A percentile compares a stretch with the other conserved stretches of the same genome.
Conservation (phyloP, 1,139 yeast genomes). For the Blastobotrys serpentis region DNA sequence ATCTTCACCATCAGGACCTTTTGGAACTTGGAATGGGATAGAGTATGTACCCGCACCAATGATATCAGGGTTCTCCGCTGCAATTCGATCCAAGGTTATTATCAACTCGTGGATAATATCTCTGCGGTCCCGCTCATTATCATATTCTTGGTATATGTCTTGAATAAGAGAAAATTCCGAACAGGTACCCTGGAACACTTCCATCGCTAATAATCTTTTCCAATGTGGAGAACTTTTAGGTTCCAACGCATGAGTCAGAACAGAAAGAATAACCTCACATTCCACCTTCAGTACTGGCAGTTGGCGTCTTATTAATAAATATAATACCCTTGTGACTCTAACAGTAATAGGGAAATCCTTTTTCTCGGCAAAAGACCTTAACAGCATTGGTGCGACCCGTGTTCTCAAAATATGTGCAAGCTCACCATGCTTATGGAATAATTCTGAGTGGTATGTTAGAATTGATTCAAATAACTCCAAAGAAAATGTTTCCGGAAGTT, state of each 20-base stretch:
- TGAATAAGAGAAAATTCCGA: constrained; percentile 54
- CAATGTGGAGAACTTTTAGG: constrained; percentile 56
- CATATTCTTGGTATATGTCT: constrained; percentile 61
- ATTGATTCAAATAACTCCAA: constrained; percentile 79
- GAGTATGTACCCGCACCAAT: constrained; percentile 31
- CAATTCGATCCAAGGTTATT: constrained; percentile 40
- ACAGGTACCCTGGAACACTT: constrained; percentile 62
- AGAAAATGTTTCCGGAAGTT: constrained; percentile 65
- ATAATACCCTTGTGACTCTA: constrained; percentile 70
- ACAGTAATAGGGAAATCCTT: constrained; percentile 66
- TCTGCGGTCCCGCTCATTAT: constrained; percentile 55
- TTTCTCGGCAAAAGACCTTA: constrained; percentile 62
- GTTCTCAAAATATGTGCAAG: constrained; percentile 63
- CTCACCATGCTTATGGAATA: constrained; percentile 62
- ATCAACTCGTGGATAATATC: constrained; percentile 62
- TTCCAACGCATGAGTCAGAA: constrained; percentile 64
- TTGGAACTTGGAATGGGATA: constrained; percentile 21
- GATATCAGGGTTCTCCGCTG: constrained; percentile 29
- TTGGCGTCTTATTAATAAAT: constrained; percentile 59
- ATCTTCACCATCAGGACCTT: constrained; percentile 17
- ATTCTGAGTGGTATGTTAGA: constrained; percentile 52
- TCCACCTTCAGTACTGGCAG: constrained; percentile 65
- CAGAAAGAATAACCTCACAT: constrained; percentile 73
- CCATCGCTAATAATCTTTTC: constrained; percentile 73
- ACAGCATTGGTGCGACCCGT: constrained; percentile 69